phyloP scores from a whole-genome alignment of 139 green algal species.

The Chlamydomonas applanata region DNA sequence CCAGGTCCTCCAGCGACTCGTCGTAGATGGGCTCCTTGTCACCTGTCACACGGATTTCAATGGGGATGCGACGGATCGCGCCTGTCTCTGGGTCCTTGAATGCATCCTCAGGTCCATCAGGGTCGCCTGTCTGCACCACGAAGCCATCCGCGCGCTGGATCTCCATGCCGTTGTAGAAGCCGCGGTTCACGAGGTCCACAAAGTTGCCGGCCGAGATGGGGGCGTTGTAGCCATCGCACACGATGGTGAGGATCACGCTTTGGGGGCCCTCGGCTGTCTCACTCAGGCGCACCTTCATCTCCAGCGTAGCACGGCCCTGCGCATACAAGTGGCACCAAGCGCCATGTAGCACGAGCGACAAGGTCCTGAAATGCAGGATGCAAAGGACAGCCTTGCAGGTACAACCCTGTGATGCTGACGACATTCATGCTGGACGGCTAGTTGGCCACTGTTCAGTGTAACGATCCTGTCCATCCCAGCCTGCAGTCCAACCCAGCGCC shows the following conservation, averaged over 20 bases:
- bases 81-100: constrained; percentile 60
- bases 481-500: background rate
- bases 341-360: too few relatives aligned
- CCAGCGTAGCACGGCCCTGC: constrained; percentile 88
- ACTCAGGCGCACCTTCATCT: constrained; percentile 80
- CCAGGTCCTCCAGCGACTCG: constrained; percentile 91
- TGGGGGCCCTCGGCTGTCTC: constrained; percentile 64
- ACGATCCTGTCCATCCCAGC: background rate
- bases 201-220: constrained; percentile 92
- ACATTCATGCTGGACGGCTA: too few relatives aligned
- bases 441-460: background rate
- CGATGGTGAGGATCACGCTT: constrained; percentile 58
- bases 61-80: constrained; percentile 76
- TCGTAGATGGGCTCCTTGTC: constrained; percentile 96
- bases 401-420: too few relatives aligned
- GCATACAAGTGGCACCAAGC: too few relatives aligned
- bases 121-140: constrained; percentile 97
- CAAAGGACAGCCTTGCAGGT: background rate
- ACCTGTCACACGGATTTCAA: constrained; percentile 86
- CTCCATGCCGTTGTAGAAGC: constrained; percentile 97
- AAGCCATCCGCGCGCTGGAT: constrained; percentile 96
- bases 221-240: constrained; percentile 96
- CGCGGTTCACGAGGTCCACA: constrained; percentile 84
- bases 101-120: constrained; percentile 53
- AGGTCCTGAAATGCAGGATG: background rate